Conservation (phyloP, 805 yeast genomes). For the Candida rishiriensis region DNA sequence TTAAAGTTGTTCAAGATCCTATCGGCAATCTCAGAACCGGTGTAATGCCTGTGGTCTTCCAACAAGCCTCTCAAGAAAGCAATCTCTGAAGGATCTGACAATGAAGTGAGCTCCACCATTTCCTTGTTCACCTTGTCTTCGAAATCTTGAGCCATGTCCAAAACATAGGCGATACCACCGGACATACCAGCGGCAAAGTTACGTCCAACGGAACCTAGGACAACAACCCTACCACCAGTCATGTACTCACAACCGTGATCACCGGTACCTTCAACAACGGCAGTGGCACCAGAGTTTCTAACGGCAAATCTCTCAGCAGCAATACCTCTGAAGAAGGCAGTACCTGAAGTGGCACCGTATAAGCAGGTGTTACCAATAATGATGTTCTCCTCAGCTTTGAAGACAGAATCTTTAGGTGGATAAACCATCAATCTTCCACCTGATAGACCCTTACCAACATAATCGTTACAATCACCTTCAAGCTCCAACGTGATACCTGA, state of each 20-base stretch:
- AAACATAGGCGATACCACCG: constrained; percentile 97
- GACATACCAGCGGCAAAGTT: constrained; percentile 98
- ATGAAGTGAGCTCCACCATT: constrained; percentile 71
- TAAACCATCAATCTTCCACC: constrained; percentile 92
- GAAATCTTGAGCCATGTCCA: constrained; percentile 93
- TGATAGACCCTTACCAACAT: constrained; percentile 94
- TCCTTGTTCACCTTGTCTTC: constrained; percentile 71
- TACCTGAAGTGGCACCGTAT: constrained; percentile 96
- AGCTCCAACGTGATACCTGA: constrained; percentile 92
- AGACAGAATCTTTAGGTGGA: constrained; percentile 80
- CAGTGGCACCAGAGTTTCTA: constrained; percentile 96
- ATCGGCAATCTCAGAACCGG: constrained; percentile 86
- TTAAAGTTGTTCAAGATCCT: constrained; percentile 81
- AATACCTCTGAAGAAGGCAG: constrained; percentile 91
- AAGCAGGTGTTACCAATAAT: constrained; percentile 96
- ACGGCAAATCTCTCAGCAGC: constrained; percentile 99
- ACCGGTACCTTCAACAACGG: constrained; percentile 96
- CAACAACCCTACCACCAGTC: constrained; percentile 98
- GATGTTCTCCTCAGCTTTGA: constrained; percentile 94
- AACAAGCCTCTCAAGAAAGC: constrained; percentile 89
- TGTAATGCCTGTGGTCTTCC: constrained; percentile 94
- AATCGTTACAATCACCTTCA: constrained; percentile 97
- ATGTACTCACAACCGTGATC: constrained; percentile 99
- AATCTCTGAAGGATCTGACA: constrained; percentile 86
- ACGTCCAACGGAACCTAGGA: constrained; percentile 86